Evolutionary conservation across 2,329 filamentous ascomycete genomes (phyloP), one percentile per base, ranked within the genome.

Genomic region (Xylaria sp.): DNA sequence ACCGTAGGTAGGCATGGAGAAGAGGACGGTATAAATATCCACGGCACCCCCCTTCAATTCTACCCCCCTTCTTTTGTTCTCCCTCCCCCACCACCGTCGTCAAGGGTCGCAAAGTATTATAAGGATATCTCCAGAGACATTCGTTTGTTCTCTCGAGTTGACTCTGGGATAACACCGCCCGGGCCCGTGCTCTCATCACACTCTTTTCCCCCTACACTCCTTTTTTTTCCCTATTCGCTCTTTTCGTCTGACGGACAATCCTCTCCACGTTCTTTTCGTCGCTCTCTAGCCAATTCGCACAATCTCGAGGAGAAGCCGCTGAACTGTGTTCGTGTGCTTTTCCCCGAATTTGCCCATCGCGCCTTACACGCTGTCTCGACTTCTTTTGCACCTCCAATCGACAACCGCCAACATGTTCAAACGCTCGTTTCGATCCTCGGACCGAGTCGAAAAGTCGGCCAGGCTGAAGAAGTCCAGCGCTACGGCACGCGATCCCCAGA

Each of bases 391-490:
- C 55, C 58, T 75, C 67, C 72, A 46, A 61, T 66, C 67, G 33
- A 69, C 69, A 46, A 70, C 77, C 78, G 77, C 77, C 76, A 75
- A 77, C 79, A 97, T 97, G 92, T 96, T 97, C 85, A 96, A 93
- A 83, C 92, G 92, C 78, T 94, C 93, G 75, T 94, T 95, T 82
- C 85, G 89, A 78, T 89, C 90, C 71, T 90, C 89, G 78, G 90
- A 94, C 79, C 91, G 93, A 75, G 91, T 94, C 78, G 91, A 92
- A 82, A 97, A 97, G 88, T 85, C 90, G 79, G 85, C 88, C 78
- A 94, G 92, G 84, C 84, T 90, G 78, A 92, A 89, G 84, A 95
- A 90, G 84, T 85, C 83, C 51, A 55, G 38, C 75, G 76, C 57
- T 58, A 79, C 80, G 67, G 72, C 77, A 67, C 88, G 90, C 83